Evolutionary conservation across 1,284 basidiomycete species (phyloP), one percentile per base, ranked within the genome.

Genomic region (Tremellales sp.): DNA sequence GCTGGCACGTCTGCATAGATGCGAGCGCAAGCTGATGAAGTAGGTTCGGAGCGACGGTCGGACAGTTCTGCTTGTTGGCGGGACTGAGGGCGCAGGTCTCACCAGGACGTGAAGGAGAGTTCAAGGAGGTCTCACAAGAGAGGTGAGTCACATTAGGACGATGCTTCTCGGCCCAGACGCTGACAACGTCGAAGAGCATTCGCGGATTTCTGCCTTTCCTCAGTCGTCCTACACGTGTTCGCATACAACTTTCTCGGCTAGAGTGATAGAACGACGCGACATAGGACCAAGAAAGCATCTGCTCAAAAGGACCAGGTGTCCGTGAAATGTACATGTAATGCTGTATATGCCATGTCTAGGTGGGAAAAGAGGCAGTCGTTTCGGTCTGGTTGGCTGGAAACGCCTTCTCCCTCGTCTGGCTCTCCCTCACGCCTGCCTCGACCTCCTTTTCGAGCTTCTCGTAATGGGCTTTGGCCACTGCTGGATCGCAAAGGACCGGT

Each of bases 191-290:
- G 19, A 72, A 96, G 91, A 64, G 92, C 92, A 23, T 98, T 99
- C 66, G 92, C 88, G 40, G 96, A 99, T 70, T 98, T 97, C 67
- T 86, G 89, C 25, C 77, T 96, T 45, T 93, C 92, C 15, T 94
- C 91, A 1, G 84, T 98, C 54, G 84, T 97, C 39, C 79, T 99
- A 45, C 94, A 99, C 76, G 94, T 97, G 78, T 98, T 98, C 71
- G 92, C 96, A 48, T 97, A 86, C 81, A 97, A 97, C 77, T 98
- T 97, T 81, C 80, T 90, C 7, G 88, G 88, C 61, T 89, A 74
- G n/a, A 15, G 33, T 15, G 8, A 31, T 31, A 8, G 8, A 31
- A 15, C 29, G 8, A 8, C 8, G 15, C 8, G 29, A 31, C 29
- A 31, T 8, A 31, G 8, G 29, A 31, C 29, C 8, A 15, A 8